Conservation (phyloP, 495 filamentous ascomycete genomes). For the Penicillium arizonense region DNA sequence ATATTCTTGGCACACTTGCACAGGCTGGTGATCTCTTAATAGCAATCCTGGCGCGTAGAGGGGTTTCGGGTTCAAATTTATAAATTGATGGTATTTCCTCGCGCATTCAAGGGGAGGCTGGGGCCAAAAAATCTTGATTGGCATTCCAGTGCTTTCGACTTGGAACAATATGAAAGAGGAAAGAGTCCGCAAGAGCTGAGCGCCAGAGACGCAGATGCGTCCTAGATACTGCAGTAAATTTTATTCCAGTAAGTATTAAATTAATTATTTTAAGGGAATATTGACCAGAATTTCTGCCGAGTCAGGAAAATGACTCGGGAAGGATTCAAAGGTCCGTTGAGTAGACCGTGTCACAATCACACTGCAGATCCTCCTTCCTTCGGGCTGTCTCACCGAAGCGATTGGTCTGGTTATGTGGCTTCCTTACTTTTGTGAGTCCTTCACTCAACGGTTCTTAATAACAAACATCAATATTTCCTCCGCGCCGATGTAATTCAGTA, state of each 20-base stretch:
- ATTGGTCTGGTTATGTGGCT: background rate
- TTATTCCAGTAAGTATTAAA: background rate
- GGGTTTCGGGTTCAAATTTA: conserved; percentile 7
- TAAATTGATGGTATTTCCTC: conserved; percentile 6
- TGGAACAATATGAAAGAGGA: no score
- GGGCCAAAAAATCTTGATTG: background rate
- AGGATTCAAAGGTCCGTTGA: no score
- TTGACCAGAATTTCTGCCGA: background rate
- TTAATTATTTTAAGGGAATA: background rate
- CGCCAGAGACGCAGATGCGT: no score
- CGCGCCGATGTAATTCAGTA: no score
- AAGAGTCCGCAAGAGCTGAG: no score
- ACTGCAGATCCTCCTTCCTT: conserved; percentile 1
- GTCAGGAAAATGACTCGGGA: background rate
- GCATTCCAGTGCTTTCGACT: background rate
- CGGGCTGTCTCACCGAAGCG: background rate
- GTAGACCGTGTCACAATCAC: conserved; percentile 2
- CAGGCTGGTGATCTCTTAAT: background rate
- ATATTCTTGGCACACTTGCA: conserved; percentile 8
- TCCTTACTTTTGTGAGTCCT: no score
- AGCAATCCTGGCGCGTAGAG: conserved; percentile 3
- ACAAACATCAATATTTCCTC: no score
- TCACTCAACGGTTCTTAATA: no score
- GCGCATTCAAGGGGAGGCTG: background rate
- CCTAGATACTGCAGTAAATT: no score